Base-by-base conservation (phyloP, 2,329 filamentous ascomycete species). In the Tricladium varicosporioides region DNA sequence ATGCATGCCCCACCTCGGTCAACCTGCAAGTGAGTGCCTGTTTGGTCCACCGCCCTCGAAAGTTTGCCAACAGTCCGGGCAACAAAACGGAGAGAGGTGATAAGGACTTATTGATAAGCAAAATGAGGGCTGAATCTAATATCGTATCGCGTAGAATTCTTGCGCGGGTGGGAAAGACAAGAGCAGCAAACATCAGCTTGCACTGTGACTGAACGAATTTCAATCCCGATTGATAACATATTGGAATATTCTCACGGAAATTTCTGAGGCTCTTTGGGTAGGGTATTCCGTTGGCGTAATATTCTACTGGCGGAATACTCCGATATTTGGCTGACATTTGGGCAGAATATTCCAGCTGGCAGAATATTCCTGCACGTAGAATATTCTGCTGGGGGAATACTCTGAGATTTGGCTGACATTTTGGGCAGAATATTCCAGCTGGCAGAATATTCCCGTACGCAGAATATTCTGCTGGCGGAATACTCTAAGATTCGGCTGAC, bases 401-500 rank as follows among this genome's bases (percentile, higher is more conserved):
- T 32, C 15, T 48, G n/a, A 40, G 3, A 40, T 31, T 56, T 27
- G n/a, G 36, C 48, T 56, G 15, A 56, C 22, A 56, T 45, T 47
- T 51, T 13, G 40, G 33, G 42, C 43, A 57, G 3, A 57, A 57
- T 44, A 57, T 57, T 57, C 22, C 53, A 27, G 43, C 43, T 57
- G 42, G 36, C 33, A 19, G 55, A 58, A 58, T 54, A 58, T 54
- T 54, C 51, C 32, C 46, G 53, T 42, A 54, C 7, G 22, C 7
- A 58, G 45, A 58, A 49, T 58, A 58, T 58, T 58, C 51, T 47
- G 10, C 40, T 56, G 32, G 40, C 5, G 44, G 15, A 56, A 52
- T 56, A 56, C 14, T 32, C 15, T 48, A 10, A 40, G 3, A 40
- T 31, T 56, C 15, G n/a, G 36, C 48, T 56, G 15, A 56, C 22